Conservation (phyloP, 176 grass and related monocot species). For the Saccharum spontaneum region DNA sequence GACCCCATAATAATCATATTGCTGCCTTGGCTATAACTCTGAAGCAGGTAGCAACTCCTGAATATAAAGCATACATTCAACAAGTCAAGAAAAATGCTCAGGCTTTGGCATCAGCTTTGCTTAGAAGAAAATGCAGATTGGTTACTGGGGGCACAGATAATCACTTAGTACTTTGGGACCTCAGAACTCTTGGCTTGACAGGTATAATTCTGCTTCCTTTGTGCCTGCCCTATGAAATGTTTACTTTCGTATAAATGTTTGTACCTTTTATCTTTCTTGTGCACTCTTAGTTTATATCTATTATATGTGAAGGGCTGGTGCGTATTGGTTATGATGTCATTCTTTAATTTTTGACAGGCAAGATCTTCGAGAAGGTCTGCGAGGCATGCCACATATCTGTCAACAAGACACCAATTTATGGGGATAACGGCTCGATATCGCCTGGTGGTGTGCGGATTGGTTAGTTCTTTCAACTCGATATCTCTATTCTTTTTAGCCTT, state of each 20-base stretch:
- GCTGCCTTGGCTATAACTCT: conserved; percentile 90
- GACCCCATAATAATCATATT: conserved; percentile 98
- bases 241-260: background rate
- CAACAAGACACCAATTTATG: conserved; percentile 92
- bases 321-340: conserved; percentile 1
- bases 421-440: conserved; percentile 92
- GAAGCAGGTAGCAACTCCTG: conserved; percentile 86
- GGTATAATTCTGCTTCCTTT: conserved; percentile 50
- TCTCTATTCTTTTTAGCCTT: background rate
- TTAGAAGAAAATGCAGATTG: conserved; percentile 94
- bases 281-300: background rate
- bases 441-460: conserved; percentile 90
- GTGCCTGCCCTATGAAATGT: background rate
- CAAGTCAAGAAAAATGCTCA: conserved; percentile 98
- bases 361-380: conserved; percentile 93
- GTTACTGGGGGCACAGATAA: conserved; percentile 98
- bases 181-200: conserved; percentile 93
- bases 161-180: conserved; percentile 97
- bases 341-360: conserved; percentile 57
- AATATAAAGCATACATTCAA: conserved; percentile 95
- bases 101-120: conserved; percentile 78
- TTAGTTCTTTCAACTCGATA: conserved; percentile 39
- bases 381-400: conserved; percentile 90
- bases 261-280: background rate
- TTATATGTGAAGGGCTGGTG: background rate